phyloP scores from a whole-genome alignment of 306 rosid species.

The Rosa chinensis region DNA sequence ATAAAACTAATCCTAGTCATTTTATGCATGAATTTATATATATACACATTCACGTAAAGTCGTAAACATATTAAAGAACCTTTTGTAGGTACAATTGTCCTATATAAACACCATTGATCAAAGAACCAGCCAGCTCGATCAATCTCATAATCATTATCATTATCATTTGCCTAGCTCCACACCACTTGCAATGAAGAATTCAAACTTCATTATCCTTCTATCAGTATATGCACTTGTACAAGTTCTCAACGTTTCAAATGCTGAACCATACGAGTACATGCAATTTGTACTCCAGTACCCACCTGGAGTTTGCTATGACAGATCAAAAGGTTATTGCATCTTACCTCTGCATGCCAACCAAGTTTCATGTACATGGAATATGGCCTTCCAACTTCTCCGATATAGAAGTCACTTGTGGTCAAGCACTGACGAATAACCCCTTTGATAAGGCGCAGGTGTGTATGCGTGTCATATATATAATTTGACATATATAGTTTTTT shows the following conservation, averaged over 20 bases:
- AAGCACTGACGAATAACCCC: not conserved
- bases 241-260: not conserved
- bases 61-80: too few relatives aligned
- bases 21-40: too few relatives aligned
- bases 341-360: not conserved
- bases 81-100: too few relatives aligned
- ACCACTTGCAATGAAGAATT: not conserved
- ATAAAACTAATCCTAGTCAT: too few relatives aligned
- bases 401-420: fast-evolving
- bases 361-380: not conserved
- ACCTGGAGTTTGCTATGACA: not conserved
- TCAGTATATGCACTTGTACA: not conserved
- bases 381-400: not conserved
- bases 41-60: too few relatives aligned
- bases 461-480: too few relatives aligned
- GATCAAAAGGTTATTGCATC: not conserved
- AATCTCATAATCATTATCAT: not conserved
- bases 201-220: not conserved
- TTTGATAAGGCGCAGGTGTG: not conserved
- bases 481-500: too few relatives aligned
- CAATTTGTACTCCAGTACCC: not conserved
- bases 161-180: too few relatives aligned
- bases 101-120: not conserved
- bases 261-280: not conserved
- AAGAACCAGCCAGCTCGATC: not conserved